phyloP scores from a whole-genome alignment of 768 basidiomycete genomes.

The Pleurotus eryngii region DNA sequence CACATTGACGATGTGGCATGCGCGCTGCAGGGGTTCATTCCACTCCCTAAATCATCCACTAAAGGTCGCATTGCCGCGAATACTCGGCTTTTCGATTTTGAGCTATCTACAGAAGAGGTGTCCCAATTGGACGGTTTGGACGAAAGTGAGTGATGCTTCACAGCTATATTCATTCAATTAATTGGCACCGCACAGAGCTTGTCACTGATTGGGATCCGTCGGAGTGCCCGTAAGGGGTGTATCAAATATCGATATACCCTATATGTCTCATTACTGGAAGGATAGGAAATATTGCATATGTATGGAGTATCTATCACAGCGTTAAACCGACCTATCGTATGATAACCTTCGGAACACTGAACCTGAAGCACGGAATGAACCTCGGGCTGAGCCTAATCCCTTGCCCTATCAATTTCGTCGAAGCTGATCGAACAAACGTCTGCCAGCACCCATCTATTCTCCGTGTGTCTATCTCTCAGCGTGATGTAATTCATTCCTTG shows the following conservation, averaged over 20 bases:
- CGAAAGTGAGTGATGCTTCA: constrained; percentile 35
- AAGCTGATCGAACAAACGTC: neutral
- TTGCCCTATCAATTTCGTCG: neutral
- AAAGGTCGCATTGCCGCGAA: constrained; percentile 55
- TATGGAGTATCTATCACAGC: neutral
- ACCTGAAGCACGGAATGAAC: constrained; percentile 3
- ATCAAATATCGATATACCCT: neutral
- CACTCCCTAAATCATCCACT: constrained; percentile 62
- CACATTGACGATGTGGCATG: too few species aligned
- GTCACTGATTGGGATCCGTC: constrained; percentile 7
- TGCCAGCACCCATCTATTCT: neutral
- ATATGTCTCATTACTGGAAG: neutral
- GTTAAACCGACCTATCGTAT: neutral
- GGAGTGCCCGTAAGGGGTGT: constrained; percentile 1
- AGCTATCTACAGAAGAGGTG: constrained; percentile 49
- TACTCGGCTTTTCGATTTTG: constrained; percentile 61
- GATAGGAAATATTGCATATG: neutral
- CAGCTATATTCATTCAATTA: constrained; percentile 1
- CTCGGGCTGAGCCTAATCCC: constrained; percentile 3
- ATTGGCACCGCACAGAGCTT: neutral
- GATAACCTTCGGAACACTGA: neutral
- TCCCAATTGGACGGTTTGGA: constrained; percentile 47
- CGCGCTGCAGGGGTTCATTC: constrained; percentile 46
- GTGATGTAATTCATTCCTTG: neutral
- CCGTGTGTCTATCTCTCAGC: neutral